Conservation (phyloP, 495 filamentous ascomycete species). For the Lasiosphaeria ovina region DNA sequence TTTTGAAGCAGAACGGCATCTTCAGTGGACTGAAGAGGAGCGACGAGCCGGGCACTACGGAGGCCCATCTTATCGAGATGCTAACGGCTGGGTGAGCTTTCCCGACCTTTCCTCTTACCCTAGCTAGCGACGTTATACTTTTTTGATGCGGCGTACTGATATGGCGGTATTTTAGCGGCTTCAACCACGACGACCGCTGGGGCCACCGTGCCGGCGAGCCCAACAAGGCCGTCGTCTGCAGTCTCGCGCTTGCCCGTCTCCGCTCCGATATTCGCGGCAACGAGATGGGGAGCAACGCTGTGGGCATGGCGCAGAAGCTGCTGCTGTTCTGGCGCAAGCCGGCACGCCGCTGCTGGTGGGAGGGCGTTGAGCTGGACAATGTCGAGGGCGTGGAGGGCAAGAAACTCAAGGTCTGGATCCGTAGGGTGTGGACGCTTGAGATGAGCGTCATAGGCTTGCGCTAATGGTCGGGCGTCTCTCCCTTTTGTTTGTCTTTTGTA, state of each 20-base stretch:
- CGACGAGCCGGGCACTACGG: conserved; percentile 92
- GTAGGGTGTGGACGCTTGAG: conserved; percentile 97
- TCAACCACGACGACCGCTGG: conserved; percentile 93
- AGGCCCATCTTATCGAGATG: conserved; percentile 99
- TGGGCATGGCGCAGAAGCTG: conserved; percentile 98
- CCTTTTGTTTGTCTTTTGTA: conserved; percentile 2
- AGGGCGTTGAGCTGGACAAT: conserved; percentile 86
- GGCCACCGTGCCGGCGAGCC: conserved; percentile 94
- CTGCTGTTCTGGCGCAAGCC: conserved; percentile 98
- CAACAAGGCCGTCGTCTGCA: conserved; percentile 97
- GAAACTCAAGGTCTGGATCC: conserved; percentile 94
- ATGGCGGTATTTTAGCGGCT: conserved; percentile 60
- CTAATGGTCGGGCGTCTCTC: conserved; percentile 32
- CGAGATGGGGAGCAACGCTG: conserved; percentile 71
- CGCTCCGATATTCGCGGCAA: conserved; percentile 86
- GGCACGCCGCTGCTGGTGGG: conserved; percentile 97
- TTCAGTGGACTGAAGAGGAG: conserved; percentile 93
- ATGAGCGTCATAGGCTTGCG: conserved; percentile 95
- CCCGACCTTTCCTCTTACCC: background rate
- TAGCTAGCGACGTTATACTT: background rate
- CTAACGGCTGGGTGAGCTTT: conserved; percentile 85
- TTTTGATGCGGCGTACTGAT: background rate
- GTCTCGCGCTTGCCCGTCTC: conserved; percentile 86
- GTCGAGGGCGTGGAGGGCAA: conserved; percentile 86
- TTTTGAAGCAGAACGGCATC: conserved; percentile 90